Evolutionary conservation across 169 alveolate genomes (phyloP).

Genomic region (Plasmodium fragile): DNA sequence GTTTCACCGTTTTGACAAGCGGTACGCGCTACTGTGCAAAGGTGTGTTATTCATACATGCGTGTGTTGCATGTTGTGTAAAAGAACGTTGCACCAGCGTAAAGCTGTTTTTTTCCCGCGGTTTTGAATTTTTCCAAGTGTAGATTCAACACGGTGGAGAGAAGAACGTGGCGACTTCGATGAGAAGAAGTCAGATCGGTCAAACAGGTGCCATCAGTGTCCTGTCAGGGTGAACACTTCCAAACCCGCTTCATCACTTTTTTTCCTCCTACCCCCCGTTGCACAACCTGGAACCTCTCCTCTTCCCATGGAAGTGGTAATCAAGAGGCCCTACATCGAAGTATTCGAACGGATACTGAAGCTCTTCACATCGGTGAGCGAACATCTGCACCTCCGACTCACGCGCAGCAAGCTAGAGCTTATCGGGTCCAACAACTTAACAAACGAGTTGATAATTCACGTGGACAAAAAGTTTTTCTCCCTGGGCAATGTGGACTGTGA

Average conservation of each 20-base stretch:
- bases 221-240: neutral
- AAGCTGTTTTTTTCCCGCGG: neutral
- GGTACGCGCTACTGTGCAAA: neutral
- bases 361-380: slow-evolving; percentile 42
- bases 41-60: neutral
- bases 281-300: neutral
- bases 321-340: slow-evolving; percentile 58
- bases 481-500: slow-evolving; percentile 13
- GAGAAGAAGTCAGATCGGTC: neutral
- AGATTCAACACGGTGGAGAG: neutral
- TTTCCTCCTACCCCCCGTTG: too few species aligned
- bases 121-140: neutral
- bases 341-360: slow-evolving; percentile 59
- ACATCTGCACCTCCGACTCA: slow-evolving; percentile 36
- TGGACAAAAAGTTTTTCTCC: slow-evolving; percentile 40
- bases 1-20: neutral
- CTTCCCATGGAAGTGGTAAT: slow-evolving; percentile 49
- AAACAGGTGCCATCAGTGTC: neutral
- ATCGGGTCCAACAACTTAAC: slow-evolving; percentile 50
- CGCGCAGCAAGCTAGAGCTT: slow-evolving; percentile 26
- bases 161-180: neutral
- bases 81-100: neutral
- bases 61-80: neutral
- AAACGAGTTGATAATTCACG: slow-evolving; percentile 30
- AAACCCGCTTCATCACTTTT: neutral